Conservation (phyloP, 202 grass and related monocot genomes). For the Zizania palustris region DNA sequence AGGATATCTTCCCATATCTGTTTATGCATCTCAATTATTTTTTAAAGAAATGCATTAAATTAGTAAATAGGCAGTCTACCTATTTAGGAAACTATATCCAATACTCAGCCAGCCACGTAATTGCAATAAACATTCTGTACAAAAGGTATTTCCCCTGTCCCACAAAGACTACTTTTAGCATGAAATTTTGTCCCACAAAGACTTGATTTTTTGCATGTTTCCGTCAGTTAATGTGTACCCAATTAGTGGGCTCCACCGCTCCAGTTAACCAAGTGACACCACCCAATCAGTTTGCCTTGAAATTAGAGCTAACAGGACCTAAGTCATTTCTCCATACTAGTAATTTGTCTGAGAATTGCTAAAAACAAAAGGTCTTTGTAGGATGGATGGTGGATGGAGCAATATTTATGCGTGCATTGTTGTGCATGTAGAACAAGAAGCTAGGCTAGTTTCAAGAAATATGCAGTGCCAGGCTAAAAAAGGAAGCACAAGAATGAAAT, state of each 20-base stretch:
- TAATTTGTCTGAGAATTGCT: too few species aligned
- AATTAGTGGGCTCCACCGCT: too few species aligned
- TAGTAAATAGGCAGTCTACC: constrained; percentile 29
- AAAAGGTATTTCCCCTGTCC: too few species aligned
- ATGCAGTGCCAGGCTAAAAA: not conserved
- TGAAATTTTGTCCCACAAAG: too few species aligned
- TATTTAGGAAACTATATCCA: constrained; percentile 14
- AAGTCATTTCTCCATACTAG: too few species aligned
- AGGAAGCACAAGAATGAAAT: not conserved
- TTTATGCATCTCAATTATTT: constrained; percentile 37
- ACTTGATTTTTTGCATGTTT: too few species aligned
- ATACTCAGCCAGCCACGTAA: not conserved
- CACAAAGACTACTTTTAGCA: too few species aligned
- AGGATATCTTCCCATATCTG: constrained; percentile 91
- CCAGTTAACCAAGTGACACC: too few species aligned
- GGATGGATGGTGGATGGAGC: not conserved
- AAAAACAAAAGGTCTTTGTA: too few species aligned
- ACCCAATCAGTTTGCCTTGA: too few species aligned
- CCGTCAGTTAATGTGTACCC: too few species aligned
- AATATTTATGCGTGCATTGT: not conserved
- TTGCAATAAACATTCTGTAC: constrained; percentile 4
- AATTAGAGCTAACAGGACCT: too few species aligned
- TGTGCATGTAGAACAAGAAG: constrained; percentile 4
- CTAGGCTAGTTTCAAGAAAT: constrained; percentile 31
- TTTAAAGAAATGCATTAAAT: constrained; percentile 2